Conservation (phyloP, 2,329 filamentous ascomycete species). For the Knufia fluminis region DNA sequence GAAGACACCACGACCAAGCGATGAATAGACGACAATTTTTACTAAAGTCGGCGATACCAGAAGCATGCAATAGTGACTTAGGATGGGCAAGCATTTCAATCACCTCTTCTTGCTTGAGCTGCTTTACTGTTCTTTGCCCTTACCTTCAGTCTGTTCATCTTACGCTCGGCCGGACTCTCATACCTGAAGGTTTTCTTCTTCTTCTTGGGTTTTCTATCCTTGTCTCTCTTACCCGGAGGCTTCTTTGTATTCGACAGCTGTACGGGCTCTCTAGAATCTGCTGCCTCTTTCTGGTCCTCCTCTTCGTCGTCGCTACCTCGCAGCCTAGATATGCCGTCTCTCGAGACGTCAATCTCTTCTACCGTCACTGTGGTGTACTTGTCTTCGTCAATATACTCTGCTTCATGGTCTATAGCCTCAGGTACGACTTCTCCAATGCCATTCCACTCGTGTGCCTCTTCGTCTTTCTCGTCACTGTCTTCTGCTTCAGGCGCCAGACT, state of each 20-base stretch:
- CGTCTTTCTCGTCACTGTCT: slow-evolving; percentile 14
- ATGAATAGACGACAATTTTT: slow-evolving; percentile 17
- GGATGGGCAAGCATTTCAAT: neutral
- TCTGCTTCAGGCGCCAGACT: slow-evolving; percentile 36
- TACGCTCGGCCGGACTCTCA: slow-evolving; percentile 77
- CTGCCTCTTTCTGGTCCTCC: slow-evolving; percentile 22
- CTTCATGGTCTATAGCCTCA: slow-evolving; percentile 62
- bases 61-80: slow-evolving; percentile 13
- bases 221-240: slow-evolving; percentile 26
- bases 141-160: slow-evolving; percentile 51
- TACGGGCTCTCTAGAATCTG: neutral
- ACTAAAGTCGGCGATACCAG: slow-evolving; percentile 16
- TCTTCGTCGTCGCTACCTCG: slow-evolving; percentile 18
- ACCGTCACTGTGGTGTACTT: slow-evolving; percentile 92
- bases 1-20: neutral
- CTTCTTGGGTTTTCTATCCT: slow-evolving; percentile 46
- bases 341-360: slow-evolving; percentile 73
- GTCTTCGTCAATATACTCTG: slow-evolving; percentile 94
- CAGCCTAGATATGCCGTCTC: slow-evolving; percentile 59
- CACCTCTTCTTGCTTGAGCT: slow-evolving; percentile 45
- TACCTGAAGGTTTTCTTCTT: slow-evolving; percentile 91
- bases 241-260: slow-evolving; percentile 26
- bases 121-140: slow-evolving; percentile 61
- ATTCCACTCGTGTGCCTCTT: slow-evolving; percentile 47
- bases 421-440: slow-evolving; percentile 49